Evolutionary conservation across 768 basidiomycete genomes (phyloP), one percentile per base, ranked within the genome.

Genomic region (Pisolithus sp.): DNA sequence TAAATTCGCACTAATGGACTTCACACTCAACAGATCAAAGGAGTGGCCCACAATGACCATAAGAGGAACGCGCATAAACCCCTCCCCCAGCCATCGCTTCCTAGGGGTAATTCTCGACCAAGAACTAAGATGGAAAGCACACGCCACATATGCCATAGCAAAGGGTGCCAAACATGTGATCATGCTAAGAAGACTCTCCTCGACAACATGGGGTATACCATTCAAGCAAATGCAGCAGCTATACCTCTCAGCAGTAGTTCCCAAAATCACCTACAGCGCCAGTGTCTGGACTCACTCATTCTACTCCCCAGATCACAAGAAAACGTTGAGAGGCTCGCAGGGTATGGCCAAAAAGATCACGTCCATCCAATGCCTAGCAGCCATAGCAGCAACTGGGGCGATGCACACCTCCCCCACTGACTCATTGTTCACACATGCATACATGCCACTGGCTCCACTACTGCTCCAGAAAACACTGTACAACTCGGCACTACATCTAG

Each of bases 1-100:
- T 0, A 66, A 65, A 36, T 63, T 63, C 2, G 46, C 54, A 1
- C 54, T 65, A 3, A 53, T 66, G 0, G 56, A 61, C 48, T 53
- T 55, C 20, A 6, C 39, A 12, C 39, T 41, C 15, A 41, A 41
- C n/a, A 41, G 39, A 41, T 41, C 39, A 20, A 54, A 48, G 10
- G 49, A 46, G 7, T 12, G 45, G 6, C 41, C 45, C 0, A 49
- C 53, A 4, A 26, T 54, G 17, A 9, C 5, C 0, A 50, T 46
- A 1, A 13, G 15, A 1, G 34, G 37, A 2, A 13, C n/a, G 1
- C 21, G 13, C 13, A 53, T 50, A 42, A 37, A 12, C 21, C 46
- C 49, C 4, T 23, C 50, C 6, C 15, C 28, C 2, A 28, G 41
- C 0, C 47, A 47, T 12, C 8, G 21, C 0, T 55, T 58, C 23